Conservation (phyloP, 2,329 filamentous ascomycete genomes). For the Aspergillus sp. region DNA sequence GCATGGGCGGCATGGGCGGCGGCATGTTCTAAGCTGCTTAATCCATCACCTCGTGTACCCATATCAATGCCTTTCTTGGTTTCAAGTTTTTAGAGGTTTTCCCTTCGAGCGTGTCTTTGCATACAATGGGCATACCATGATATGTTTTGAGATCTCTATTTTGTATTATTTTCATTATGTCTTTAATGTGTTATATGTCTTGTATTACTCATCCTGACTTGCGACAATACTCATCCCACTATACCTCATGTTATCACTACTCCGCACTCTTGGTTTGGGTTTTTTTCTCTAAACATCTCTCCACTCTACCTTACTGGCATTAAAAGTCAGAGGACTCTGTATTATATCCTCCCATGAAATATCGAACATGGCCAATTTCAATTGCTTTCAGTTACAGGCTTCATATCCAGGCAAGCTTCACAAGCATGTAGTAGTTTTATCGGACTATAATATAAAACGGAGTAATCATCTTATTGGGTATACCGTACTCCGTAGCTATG, state of each 20-base stretch:
- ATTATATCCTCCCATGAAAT: conserved; percentile 22
- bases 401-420: not conserved
- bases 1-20: conserved; percentile 61
- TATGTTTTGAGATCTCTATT: conserved; percentile 22
- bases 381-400: not conserved
- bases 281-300: conserved; percentile 19
- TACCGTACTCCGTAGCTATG: not conserved
- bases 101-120: conserved; percentile 35
- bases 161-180: conserved; percentile 23
- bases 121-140: conserved; percentile 31
- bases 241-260: conserved; percentile 11
- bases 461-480: not conserved
- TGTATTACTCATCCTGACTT: conserved; percentile 11
- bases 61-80: conserved; percentile 16
- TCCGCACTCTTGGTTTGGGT: conserved; percentile 9
- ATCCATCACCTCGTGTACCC: conserved; percentile 4
- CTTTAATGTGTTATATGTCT: conserved; percentile 27
- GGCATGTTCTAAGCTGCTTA: conserved; percentile 62
- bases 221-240: not conserved
- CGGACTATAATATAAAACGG: not conserved
- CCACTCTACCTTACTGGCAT: conserved; percentile 26
- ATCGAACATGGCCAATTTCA: conserved; percentile 5
- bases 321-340: conserved; percentile 26
- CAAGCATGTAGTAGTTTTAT: not conserved
- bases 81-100: conserved; percentile 22